These are phyloP conservation scores for Berberis vulgaris DNA, from an alignment of 164 flowering plant genomes.

Conservation along the genomic window DNA sequence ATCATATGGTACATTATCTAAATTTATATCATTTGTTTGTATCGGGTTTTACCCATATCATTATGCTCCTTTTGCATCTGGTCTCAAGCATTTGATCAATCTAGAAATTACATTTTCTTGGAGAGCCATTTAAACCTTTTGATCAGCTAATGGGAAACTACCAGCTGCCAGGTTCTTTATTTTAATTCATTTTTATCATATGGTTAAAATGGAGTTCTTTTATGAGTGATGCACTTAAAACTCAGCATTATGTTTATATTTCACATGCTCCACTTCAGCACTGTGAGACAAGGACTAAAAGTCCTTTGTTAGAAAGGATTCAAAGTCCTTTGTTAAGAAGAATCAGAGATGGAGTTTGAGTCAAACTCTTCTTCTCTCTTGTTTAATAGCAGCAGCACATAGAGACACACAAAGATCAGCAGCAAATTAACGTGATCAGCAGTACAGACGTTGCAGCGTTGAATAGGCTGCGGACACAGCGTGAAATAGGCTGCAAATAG, in stretches of 20 bases:
- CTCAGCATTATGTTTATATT: slow-evolving; percentile 26
- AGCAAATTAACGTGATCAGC: too few relatives aligned
- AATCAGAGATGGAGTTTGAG: too few relatives aligned
- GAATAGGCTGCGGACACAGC: too few relatives aligned
- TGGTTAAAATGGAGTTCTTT: neutral
- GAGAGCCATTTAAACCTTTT: slow-evolving; percentile 94
- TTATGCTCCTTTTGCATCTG: slow-evolving; percentile 99
- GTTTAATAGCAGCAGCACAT: too few relatives aligned
- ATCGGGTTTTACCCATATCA: slow-evolving; percentile 95
- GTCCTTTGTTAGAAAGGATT: too few relatives aligned
- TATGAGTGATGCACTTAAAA: neutral
- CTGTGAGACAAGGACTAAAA: too few relatives aligned
- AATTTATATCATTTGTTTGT: slow-evolving; percentile 1
- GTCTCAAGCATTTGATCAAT: slow-evolving; percentile 65
- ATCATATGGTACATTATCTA: neutral
- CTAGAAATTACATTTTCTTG: slow-evolving; percentile 80
- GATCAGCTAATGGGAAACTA: slow-evolving; percentile 96
- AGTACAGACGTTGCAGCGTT: too few relatives aligned
- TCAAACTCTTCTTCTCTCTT: too few relatives aligned
- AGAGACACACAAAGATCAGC: too few relatives aligned
- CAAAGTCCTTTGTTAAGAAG: too few relatives aligned
- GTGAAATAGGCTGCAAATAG: too few relatives aligned
- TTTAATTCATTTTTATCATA: neutral
- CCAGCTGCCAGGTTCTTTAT: slow-evolving; percentile 79
- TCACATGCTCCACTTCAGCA: slow-evolving; percentile 62